A percentile compares a stretch with the other conserved stretches of the same genome.
phyloP scores from a whole-genome alignment of 2,329 filamentous ascomycete species.

The Lachnellula hyalina region DNA sequence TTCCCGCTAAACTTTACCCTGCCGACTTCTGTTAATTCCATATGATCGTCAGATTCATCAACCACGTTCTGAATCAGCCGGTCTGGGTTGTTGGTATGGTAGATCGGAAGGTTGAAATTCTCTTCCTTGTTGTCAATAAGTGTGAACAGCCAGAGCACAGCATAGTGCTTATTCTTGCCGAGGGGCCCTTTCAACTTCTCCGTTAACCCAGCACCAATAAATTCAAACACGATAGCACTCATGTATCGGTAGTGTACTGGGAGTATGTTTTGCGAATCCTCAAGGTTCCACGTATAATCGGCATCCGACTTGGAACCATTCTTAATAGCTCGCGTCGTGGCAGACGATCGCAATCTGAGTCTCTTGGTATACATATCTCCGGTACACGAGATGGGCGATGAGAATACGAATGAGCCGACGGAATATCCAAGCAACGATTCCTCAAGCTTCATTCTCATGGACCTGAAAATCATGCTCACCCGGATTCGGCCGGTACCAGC shows the following conservation, averaged over 20 bases:
- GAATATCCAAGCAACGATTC: constrained; percentile 13
- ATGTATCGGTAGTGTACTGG: constrained; percentile 15
- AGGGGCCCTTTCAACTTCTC: constrained; percentile 11
- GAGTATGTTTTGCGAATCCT: constrained; percentile 6
- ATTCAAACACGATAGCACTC: constrained; percentile 12
- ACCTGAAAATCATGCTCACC: constrained; percentile 18
- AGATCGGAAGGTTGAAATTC: constrained; percentile 14
- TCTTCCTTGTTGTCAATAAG: constrained; percentile 13
- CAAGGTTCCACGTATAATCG: constrained; percentile 4
- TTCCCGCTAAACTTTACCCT: constrained; percentile 9
- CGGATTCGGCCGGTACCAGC: constrained; percentile 15
- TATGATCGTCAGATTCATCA: constrained; percentile 7
- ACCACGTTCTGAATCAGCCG: constrained; percentile 16
- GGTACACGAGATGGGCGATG: constrained; percentile 9
- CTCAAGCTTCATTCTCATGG: constrained; percentile 19
- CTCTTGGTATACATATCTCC: constrained; percentile 11
- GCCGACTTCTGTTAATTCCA: constrained; percentile 12
- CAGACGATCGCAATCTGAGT: constrained; percentile 12
- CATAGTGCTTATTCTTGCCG: constrained; percentile 15
- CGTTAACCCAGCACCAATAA: constrained; percentile 1
- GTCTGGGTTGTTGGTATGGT: constrained; percentile 13
- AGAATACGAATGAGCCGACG: constrained; percentile 15
- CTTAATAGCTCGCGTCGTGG: constrained; percentile 10
- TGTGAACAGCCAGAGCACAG: constrained; percentile 13
- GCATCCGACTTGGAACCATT: constrained; percentile 4